Conservation (phyloP, 441 rosid genomes). For the Gossypium davidsonii region DNA sequence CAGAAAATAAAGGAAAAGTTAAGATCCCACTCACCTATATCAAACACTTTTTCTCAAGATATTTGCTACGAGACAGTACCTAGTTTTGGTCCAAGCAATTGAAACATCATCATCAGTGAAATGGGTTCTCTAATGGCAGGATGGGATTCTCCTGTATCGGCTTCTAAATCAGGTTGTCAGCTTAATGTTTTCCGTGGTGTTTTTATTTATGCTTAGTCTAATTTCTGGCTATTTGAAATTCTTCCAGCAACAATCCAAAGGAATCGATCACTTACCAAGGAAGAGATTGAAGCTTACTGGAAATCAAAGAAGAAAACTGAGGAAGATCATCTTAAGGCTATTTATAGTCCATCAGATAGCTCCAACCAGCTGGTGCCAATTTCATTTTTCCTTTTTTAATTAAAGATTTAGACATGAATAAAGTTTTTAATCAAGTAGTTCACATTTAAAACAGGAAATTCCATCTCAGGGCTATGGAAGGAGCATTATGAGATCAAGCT, state of each 20-base stretch:
- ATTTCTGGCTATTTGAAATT: not conserved
- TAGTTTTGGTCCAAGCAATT: not conserved
- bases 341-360: constrained; percentile 27
- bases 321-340: constrained; percentile 46
- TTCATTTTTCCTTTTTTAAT: not conserved
- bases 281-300: constrained; percentile 72
- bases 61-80: not conserved
- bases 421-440: not conserved
- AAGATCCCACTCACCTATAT: not conserved
- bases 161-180: constrained; percentile 43
- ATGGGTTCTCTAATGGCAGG: constrained; percentile 96
- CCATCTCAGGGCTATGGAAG: not conserved
- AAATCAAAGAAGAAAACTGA: constrained; percentile 52
- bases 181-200: not conserved
- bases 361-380: not conserved
- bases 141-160: constrained; percentile 71
- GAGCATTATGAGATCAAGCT: constrained; percentile 29
- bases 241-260: constrained; percentile 37
- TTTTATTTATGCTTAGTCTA: not conserved
- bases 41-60: not conserved
- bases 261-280: constrained; percentile 62
- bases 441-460: constrained; percentile 16
- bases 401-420: not conserved
- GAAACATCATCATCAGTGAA: not conserved
- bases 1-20: not conserved